Evolutionary conservation across 169 alveolate genomes (phyloP), one percentile per base, ranked within the genome.

Genomic region (Plasmodium chabaudi): DNA sequence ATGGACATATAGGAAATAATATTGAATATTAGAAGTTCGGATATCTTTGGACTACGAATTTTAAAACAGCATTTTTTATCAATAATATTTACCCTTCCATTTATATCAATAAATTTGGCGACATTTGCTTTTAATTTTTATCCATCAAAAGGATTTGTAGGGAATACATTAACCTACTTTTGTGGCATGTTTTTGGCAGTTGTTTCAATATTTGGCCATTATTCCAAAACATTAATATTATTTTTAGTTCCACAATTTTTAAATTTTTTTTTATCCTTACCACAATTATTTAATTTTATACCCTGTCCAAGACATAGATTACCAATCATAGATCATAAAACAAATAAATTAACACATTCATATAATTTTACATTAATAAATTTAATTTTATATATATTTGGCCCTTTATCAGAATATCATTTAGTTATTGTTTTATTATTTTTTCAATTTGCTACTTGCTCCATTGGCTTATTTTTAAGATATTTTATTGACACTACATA

Each of bases 161-260:
- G 99, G n/a, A 98, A 97, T 90, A 96, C 98, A 13, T 96, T 89
- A 92, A 95, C 98, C 49, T 96, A 97, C 72, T 97, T 97, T 92
- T 96, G 98, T 42, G 99, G 99, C 61, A 96, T 96, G 94, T 94
- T 96, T 44, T 95, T 97, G 71, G 99, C 99, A 23, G 95, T 96
- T 47, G 97, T 95, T 17, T 97, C 98, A 10, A 96, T 97, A 65
- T 88, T 96, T 44, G 99, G 98, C 0, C 98, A 96, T 92, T 97
- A 94, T 87, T 95, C 98, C 23, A 96, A 96, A 84, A 96, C 99
- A 1, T 91, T 97, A 68, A 87, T 97, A 70, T 89, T 97, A 57
- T 96, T 97, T 79, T 96, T 97, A 82, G 93, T 96, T 34, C 99
- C 99, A 15, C 97, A 97, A 93, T 92, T 97, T 21, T 68, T 96